Percentiles rank a stretch among this genome's conserved stretches.
These are phyloP conservation scores for Larix kaempferi DNA, from an alignment of 75 land plant genomes.

Conservation along the genomic window DNA sequence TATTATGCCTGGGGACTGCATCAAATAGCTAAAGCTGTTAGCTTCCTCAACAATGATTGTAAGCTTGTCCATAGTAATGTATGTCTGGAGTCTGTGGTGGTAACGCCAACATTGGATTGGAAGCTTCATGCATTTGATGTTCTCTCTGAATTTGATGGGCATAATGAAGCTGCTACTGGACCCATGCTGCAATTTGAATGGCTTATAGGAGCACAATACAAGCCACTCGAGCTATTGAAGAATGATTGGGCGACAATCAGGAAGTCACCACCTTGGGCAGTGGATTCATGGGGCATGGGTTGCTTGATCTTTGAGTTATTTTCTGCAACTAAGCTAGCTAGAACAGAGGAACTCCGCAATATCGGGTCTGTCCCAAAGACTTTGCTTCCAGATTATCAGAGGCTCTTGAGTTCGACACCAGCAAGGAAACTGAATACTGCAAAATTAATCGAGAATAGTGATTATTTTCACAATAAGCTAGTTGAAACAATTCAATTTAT, in stretches of 20 bases:
- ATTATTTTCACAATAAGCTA: constrained; percentile 97
- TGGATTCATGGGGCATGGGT: constrained; percentile 99
- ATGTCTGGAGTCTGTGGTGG: constrained; percentile 38
- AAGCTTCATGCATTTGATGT: constrained; percentile 99
- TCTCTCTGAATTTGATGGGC: constrained; percentile 99
- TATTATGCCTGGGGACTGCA: too few species aligned
- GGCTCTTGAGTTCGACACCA: too few species aligned
- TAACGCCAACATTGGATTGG: constrained; percentile 96
- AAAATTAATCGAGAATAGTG: too few species aligned
- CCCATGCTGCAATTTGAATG: constrained; percentile 98
- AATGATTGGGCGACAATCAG: constrained; percentile 85
- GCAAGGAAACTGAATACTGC: too few species aligned
- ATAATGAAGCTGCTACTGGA: constrained; percentile 60
- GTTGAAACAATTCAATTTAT: constrained; percentile 98
- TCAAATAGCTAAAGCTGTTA: constrained; percentile 34
- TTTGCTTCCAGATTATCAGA: too few species aligned
- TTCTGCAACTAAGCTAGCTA: too few species aligned
- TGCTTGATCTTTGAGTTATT: too few species aligned
- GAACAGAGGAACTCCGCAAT: too few species aligned
- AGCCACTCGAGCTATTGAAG: constrained; percentile 79
- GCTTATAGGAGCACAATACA: constrained; percentile 92
- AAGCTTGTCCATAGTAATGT: constrained; percentile 46
- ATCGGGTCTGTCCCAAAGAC: too few species aligned
- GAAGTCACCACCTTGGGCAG: constrained; percentile 91
- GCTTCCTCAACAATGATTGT: constrained; percentile 47